These are phyloP conservation scores for Dryadomyces quercivorus DNA, from an alignment of 2,329 filamentous ascomycete species.

Conservation along the genomic window DNA sequence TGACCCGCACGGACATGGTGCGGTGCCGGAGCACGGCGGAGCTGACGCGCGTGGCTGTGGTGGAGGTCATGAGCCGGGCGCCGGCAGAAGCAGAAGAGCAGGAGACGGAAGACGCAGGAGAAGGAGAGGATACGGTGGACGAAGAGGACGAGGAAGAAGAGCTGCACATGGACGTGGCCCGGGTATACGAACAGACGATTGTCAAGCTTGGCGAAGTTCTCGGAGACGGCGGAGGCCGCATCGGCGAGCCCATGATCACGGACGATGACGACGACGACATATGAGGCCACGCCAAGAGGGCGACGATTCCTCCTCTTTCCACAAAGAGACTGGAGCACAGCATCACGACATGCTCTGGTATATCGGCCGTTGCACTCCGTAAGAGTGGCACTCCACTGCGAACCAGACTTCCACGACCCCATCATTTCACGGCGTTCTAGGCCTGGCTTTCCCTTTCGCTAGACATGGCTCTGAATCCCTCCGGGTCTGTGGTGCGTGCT, in stretches of 20 bases:
- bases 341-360: no score
- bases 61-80: slow-evolving; percentile 49
- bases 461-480: no score
- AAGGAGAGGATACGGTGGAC: slow-evolving; percentile 17
- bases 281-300: not conserved
- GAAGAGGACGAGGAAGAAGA: slow-evolving; percentile 18
- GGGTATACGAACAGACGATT: slow-evolving; percentile 70
- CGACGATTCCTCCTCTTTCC: not conserved
- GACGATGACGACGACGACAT: not conserved
- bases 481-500: no score
- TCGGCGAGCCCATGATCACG: not conserved
- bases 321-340: no score
- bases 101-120: slow-evolving; percentile 11
- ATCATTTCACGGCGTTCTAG: no score
- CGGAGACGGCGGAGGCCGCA: slow-evolving; percentile 24
- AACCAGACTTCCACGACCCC: no score
- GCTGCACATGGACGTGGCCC: slow-evolving; percentile 57
- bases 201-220: slow-evolving; percentile 59
- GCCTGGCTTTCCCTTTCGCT: no score
- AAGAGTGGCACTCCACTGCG: no score
- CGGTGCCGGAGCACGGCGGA: slow-evolving; percentile 73
- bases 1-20: slow-evolving; percentile 75
- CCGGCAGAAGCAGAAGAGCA: slow-evolving; percentile 33
- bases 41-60: slow-evolving; percentile 56
- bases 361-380: no score